Percentiles rank a stretch among this genome's conserved stretches.
Conservation (phyloP, 805 yeast genomes). For the Nakazawaea sp. region DNA sequence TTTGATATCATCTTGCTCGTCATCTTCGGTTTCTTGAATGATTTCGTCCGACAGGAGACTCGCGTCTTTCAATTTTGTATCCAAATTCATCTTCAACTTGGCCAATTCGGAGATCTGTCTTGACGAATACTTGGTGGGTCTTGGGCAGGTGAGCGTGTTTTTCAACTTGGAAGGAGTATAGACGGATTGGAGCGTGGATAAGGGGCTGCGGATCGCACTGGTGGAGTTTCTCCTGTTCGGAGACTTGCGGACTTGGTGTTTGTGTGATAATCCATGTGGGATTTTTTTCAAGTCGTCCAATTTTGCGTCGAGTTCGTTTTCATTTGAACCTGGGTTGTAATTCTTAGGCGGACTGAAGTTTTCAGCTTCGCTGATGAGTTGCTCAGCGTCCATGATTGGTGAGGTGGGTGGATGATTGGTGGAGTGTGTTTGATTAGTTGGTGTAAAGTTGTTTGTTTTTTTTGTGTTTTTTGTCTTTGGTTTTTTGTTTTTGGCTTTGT, state of each 20-base stretch:
- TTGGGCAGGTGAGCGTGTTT: slow-evolving; percentile 24
- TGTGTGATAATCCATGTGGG: slow-evolving; percentile 41
- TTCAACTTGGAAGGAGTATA: slow-evolving; percentile 12
- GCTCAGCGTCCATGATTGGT: slow-evolving; percentile 11
- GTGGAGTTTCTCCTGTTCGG: slow-evolving; percentile 20
- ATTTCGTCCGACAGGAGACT: not conserved
- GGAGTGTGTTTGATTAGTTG: no score
- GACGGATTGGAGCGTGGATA: not conserved
- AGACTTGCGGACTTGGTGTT: slow-evolving; percentile 17
- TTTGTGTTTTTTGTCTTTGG: not conserved
- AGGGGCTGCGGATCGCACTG: slow-evolving; percentile 4
- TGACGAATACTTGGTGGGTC: slow-evolving; percentile 14
- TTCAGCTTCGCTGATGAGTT: slow-evolving; percentile 10
- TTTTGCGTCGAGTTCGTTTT: slow-evolving; percentile 10
- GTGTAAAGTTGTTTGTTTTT: no score
- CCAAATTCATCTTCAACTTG: slow-evolving; percentile 7
- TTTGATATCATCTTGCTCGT: not conserved
- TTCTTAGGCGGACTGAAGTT: slow-evolving; percentile 8
- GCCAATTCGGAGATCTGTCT: slow-evolving; percentile 1
- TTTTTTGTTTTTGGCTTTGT: slow-evolving; percentile 1
- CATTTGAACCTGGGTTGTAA: not conserved
- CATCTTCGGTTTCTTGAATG: not conserved
- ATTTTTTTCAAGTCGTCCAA: slow-evolving; percentile 20
- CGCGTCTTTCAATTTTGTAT: slow-evolving; percentile 6
- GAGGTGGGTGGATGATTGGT: no score